Conservation (phyloP, 2,329 filamentous ascomycete genomes). For the Periconia sp. region DNA sequence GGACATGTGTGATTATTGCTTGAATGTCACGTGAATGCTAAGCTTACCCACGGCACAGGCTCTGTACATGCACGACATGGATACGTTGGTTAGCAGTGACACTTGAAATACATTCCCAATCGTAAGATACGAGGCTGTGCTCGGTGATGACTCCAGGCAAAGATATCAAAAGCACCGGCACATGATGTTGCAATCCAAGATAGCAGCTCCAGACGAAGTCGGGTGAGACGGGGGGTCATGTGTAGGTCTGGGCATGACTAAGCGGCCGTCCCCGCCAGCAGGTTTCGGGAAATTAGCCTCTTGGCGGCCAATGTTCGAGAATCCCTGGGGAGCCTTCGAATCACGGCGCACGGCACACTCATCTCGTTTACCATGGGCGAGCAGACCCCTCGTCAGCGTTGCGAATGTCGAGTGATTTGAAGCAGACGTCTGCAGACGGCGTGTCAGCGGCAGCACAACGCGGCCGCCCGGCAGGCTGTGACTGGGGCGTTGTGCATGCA, state of each 20-base stretch:
- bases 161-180: no score
- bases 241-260: conserved; percentile 1
- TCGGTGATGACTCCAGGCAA: no score
- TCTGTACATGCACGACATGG: no score
- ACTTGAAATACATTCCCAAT: no score
- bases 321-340: conserved; percentile 1
- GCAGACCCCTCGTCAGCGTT: conserved; percentile 7
- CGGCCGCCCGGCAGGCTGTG: neutral
- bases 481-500: conserved; percentile 19
- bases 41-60: no score
- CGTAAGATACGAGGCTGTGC: no score
- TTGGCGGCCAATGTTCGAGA: neutral
- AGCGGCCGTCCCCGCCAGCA: neutral
- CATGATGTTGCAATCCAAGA: no score
- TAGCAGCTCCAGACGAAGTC: neutral
- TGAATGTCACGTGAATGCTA: no score
- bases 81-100: no score
- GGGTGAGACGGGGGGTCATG: neutral
- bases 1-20: no score
- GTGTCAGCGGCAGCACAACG: neutral
- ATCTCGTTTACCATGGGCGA: conserved; percentile 15
- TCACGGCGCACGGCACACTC: conserved; percentile 4
- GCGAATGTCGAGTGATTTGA: conserved; percentile 2
- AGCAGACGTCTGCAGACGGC: neutral
- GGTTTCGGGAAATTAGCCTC: conserved; percentile 1